A percentile compares a stretch with the other conserved stretches of the same genome.
Conservation (phyloP, 2,329 filamentous ascomycete species). For the Cadophora malorum region DNA sequence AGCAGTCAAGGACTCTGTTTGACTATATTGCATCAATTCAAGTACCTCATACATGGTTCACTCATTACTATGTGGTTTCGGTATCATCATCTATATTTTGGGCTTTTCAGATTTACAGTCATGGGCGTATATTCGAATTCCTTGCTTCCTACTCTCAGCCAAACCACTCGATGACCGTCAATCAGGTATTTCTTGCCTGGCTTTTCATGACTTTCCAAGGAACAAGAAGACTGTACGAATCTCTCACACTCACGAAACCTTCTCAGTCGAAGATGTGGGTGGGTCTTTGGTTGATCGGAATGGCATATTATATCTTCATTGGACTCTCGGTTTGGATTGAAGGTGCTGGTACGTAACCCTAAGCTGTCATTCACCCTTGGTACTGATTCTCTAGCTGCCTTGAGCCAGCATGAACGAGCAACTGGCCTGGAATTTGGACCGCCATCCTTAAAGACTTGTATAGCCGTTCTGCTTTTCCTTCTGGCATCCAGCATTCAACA, state of each 20-base stretch:
- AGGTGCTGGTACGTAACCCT: slow-evolving; percentile 66
- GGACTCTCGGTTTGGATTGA: slow-evolving; percentile 86
- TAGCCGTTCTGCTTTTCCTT: slow-evolving; percentile 69
- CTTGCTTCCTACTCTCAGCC: slow-evolving; percentile 45
- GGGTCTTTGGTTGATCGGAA: slow-evolving; percentile 80
- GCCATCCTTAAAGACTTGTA: slow-evolving; percentile 54
- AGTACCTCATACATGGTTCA: slow-evolving; percentile 90
- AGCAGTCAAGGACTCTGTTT: slow-evolving; percentile 24
- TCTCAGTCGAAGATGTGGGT: slow-evolving; percentile 81
- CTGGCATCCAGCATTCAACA: slow-evolving; percentile 77
- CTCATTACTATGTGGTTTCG: slow-evolving; percentile 83
- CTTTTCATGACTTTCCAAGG: slow-evolving; percentile 78
- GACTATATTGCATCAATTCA: slow-evolving; percentile 38
- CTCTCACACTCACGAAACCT: slow-evolving; percentile 66
- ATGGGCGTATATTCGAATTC: slow-evolving; percentile 62
- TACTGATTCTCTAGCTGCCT: slow-evolving; percentile 39
- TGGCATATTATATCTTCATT: slow-evolving; percentile 77
- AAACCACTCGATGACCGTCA: slow-evolving; percentile 57
- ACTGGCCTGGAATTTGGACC: slow-evolving; percentile 38
- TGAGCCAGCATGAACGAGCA: slow-evolving; percentile 25
- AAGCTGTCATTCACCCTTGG: background rate
- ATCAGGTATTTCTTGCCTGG: slow-evolving; percentile 72
- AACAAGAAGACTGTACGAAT: slow-evolving; percentile 77
- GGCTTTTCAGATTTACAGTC: slow-evolving; percentile 65
- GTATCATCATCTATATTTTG: slow-evolving; percentile 75